phyloP scores from a whole-genome alignment of 192 early-diverging fungal species.

The Linnemannia zychae region DNA sequence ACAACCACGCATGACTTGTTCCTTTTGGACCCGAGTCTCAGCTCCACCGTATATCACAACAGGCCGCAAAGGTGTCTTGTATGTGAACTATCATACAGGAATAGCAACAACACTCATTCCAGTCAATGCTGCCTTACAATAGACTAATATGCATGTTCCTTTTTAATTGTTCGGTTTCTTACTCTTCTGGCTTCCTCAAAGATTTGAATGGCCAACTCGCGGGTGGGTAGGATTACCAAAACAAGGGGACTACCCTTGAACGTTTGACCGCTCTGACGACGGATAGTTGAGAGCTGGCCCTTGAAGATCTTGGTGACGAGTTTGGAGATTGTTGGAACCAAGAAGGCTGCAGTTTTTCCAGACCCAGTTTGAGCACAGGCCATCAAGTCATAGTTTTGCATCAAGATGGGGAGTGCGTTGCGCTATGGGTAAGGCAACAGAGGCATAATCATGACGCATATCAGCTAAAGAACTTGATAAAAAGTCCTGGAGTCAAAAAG shows the following conservation, averaged over 20 bases:
- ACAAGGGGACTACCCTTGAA: constrained; percentile 71
- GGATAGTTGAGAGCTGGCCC: constrained; percentile 39
- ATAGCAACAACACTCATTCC: constrained; percentile 29
- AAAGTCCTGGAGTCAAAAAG: background rate
- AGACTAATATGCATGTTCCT: background rate
- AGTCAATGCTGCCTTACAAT: background rate
- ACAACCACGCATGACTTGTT: constrained; percentile 87
- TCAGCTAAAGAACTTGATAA: background rate
- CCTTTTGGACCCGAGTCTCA: constrained; percentile 80
- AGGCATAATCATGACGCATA: background rate
- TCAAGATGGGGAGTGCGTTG: constrained; percentile 71
- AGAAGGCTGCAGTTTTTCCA: constrained; percentile 87
- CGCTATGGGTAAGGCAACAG: constrained; percentile 49
- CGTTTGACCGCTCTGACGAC: constrained; percentile 39
- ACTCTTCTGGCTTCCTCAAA: constrained; percentile 80
- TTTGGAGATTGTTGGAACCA: constrained; percentile 80
- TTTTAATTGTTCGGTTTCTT: constrained; percentile 8
- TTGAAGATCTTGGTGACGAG: constrained; percentile 68
- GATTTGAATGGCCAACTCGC: constrained; percentile 87
- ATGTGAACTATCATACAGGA: constrained; percentile 9
- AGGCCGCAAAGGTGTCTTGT: constrained; percentile 46
- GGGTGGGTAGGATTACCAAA: constrained; percentile 83
- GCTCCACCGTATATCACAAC: constrained; percentile 95
- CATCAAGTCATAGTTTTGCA: constrained; percentile 81
- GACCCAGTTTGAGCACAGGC: constrained; percentile 89